Evolutionary conservation across 306 rosid genomes (phyloP), one percentile per base, ranked within the genome.

Genomic region (Dicorynia guianensis): DNA sequence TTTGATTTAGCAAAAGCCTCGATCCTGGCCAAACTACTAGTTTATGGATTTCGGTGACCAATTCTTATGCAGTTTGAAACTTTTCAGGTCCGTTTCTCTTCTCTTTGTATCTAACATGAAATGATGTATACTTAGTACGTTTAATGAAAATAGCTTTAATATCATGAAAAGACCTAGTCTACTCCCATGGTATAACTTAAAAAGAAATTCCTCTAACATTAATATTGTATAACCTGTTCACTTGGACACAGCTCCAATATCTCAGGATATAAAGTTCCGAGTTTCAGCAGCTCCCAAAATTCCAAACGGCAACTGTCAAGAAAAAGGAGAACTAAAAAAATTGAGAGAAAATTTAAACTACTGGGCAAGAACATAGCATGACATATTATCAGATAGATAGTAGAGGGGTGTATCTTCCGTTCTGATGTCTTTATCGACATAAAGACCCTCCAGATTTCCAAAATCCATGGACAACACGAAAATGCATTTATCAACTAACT

Each of bases 1-100:
- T 84, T 87, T 44, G 96, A 76, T 78, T 87, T 87, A 10, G 88
- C 72, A 74, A 84, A 65, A 67, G 77, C 64, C 76, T 66, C 81
- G 81, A 74, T 84, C 97, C 95, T 84, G 93, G 88, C 94, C 97
- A 84, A 90, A 80, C 69, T 89, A 85, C 33, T 72, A 36, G 53
- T 75, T 54, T 33, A 63, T 67, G 25, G 63, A 77, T 55, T 60
- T 61, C 69, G 64, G 80, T 82, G 58, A 17, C 83, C 60, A 60
- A 61, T 70, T 35, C 40, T 72, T 33, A 68, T 49, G 67, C 68
- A 76, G 65, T 57, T 60, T 19, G 70, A 59, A 54, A 63, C 76
- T 79, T 75, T 69, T 55, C 18, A 47, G 63, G 75, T 60, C 42
- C 40, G 49, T 40, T 40, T 66, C 44, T 66, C 71, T 74, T 54